Evolutionary conservation across 805 yeast species (phyloP).

Genomic region (Candida nitratophila): DNA sequence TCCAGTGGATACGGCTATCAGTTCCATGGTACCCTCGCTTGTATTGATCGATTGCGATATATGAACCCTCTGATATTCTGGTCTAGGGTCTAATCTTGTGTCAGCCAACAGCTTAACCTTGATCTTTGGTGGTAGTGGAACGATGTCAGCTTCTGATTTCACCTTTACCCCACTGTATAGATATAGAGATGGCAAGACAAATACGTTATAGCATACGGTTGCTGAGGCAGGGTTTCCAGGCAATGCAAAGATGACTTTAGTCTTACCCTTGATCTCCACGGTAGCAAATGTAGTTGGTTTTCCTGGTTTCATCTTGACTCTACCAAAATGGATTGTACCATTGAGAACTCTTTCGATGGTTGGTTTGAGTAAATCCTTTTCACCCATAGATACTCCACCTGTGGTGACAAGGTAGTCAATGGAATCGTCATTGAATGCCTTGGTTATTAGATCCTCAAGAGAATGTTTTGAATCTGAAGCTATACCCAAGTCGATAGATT

Average conservation of each 20-base stretch:
- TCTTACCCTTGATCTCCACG: slow-evolving; percentile 18
- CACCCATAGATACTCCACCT: slow-evolving; percentile 60
- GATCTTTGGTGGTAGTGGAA: slow-evolving; percentile 26
- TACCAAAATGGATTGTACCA: slow-evolving; percentile 44
- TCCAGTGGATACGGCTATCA: slow-evolving; percentile 39
- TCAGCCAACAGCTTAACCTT: slow-evolving; percentile 26
- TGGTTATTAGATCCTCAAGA: slow-evolving; percentile 18
- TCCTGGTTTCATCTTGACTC: slow-evolving; percentile 56
- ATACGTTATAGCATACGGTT: slow-evolving; percentile 37
- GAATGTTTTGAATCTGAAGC: slow-evolving; percentile 32
- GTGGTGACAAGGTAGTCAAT: slow-evolving; percentile 42
- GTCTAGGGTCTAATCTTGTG: slow-evolving; percentile 37
- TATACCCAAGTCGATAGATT: slow-evolving; percentile 42
- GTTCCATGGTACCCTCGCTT: slow-evolving; percentile 9
- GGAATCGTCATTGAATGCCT: slow-evolving; percentile 18
- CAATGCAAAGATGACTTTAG: slow-evolving; percentile 36
- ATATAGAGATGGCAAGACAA: slow-evolving; percentile 39
- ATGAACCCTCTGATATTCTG: slow-evolving; percentile 43
- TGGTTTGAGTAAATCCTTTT: slow-evolving; percentile 43
- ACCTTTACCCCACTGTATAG: slow-evolving; percentile 26
- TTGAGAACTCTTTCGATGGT: slow-evolving; percentile 33
- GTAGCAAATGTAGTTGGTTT: slow-evolving; percentile 54
- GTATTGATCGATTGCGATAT: slow-evolving; percentile 19
- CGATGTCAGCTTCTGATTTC: slow-evolving; percentile 1
- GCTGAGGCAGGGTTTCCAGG: slow-evolving; percentile 57